A percentile compares a stretch with the other conserved stretches of the same genome.
Evolutionary conservation across 2,329 filamentous ascomycete genomes (phyloP).

Genomic region (Rhinocladiella similis): DNA sequence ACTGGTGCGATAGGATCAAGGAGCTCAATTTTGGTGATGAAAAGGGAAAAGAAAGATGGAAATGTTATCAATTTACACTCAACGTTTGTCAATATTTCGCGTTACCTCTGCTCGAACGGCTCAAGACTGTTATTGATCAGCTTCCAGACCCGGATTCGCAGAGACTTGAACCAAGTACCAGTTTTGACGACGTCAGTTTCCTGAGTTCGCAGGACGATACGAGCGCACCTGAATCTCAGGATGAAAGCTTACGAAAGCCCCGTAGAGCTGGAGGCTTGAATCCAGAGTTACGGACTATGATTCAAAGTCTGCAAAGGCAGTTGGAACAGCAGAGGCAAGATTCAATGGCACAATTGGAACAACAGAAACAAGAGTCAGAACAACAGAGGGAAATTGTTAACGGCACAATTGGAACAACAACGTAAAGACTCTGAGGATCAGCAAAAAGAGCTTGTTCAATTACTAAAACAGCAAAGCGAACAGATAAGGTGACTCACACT

Average conservation of each 20-base stretch:
- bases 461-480: slow-evolving; percentile 8
- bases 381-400: slow-evolving; percentile 11
- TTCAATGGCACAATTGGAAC: not conserved
- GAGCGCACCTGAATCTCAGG: slow-evolving; percentile 14
- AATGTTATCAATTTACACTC: not conserved
- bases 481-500: slow-evolving; percentile 6
- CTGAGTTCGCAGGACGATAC: slow-evolving; percentile 12
- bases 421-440: slow-evolving; percentile 9
- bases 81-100: not conserved
- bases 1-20: not conserved
- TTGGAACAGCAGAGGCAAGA: slow-evolving; percentile 7
- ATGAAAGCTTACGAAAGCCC: slow-evolving; percentile 2
- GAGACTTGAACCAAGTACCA: not conserved
- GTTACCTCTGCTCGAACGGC: not conserved
- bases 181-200: not conserved
- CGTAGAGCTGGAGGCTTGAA: slow-evolving; percentile 1
- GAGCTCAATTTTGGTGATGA: not conserved
- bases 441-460: slow-evolving; percentile 11
- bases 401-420: slow-evolving; percentile 3
- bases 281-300: slow-evolving; percentile 10
- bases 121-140: not conserved
- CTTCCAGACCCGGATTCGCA: not conserved
- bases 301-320: slow-evolving; percentile 12
- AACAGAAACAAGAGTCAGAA: slow-evolving; percentile 4
- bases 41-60: not conserved